These are phyloP conservation scores for Metarhizium guizhouense DNA, from an alignment of 2,329 filamentous ascomycete species.

Conservation along the genomic window DNA sequence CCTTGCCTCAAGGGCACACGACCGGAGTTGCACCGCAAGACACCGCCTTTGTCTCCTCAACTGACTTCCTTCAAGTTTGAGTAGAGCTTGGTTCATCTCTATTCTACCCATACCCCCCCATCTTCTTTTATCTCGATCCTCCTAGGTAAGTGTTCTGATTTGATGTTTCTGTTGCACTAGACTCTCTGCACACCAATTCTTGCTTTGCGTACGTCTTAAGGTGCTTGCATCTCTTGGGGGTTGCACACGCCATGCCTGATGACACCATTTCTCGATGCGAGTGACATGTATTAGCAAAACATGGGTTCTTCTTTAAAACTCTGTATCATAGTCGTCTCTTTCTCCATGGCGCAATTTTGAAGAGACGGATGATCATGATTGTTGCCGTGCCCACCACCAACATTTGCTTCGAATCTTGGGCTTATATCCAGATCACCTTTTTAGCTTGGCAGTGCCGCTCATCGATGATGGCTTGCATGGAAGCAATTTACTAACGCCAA, in stretches of 20 bases:
- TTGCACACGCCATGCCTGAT: not conserved
- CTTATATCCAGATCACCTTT: not conserved
- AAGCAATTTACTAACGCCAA: not conserved
- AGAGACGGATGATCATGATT: not conserved
- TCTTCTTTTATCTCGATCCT: not conserved
- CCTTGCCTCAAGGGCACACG: slow-evolving; percentile 25
- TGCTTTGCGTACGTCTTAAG: not conserved
- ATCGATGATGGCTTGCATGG: not conserved
- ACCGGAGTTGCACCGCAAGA: slow-evolving; percentile 3
- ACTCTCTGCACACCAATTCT: not conserved
- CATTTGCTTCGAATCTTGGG: not conserved
- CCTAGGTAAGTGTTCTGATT: not conserved
- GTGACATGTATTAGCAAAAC: not conserved
- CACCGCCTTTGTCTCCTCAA: slow-evolving; percentile 2
- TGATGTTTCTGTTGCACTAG: not conserved
- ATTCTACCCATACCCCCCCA: not conserved
- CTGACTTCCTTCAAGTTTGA: slow-evolving; percentile 2
- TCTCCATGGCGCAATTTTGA: not conserved
- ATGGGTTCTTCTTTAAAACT: not conserved
- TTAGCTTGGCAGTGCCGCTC: not conserved
- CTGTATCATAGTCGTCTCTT: not conserved
- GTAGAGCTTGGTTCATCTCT: slow-evolving; percentile 1
- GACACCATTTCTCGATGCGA: not conserved
- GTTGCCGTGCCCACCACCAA: not conserved
- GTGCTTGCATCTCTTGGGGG: not conserved